A percentile compares a stretch with the other conserved stretches of the same genome.
Evolutionary conservation across 1,139 yeast genomes (phyloP).

Genomic region (Candida tunisiensis): DNA sequence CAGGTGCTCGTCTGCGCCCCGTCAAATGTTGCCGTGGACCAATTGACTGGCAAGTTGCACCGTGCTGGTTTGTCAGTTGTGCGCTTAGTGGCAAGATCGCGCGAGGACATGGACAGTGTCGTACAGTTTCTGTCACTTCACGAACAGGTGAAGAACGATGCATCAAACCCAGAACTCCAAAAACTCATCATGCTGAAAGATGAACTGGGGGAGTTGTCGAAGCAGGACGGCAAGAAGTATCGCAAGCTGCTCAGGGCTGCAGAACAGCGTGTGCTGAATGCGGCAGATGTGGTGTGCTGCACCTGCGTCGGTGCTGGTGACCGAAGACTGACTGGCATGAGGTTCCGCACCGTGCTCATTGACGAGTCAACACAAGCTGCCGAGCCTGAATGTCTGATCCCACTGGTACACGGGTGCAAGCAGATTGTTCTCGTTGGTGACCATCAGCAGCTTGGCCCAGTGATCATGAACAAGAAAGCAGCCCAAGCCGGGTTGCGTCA

Average conservation of each 20-base stretch:
- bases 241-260: conserved; percentile 25
- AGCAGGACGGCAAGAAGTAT: conserved; percentile 32
- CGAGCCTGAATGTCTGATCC: conserved; percentile 83
- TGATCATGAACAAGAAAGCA: conserved; percentile 62
- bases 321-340: conserved; percentile 31
- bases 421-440: conserved; percentile 88
- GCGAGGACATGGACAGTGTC: conserved; percentile 29
- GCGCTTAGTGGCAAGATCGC: conserved; percentile 54
- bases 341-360: conserved; percentile 63
- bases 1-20: conserved; percentile 84
- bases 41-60: conserved; percentile 58
- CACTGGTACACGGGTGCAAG: conserved; percentile 76
- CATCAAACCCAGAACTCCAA: conserved; percentile 32
- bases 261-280: conserved; percentile 33
- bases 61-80: conserved; percentile 58
- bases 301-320: conserved; percentile 94
- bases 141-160: conserved; percentile 26
- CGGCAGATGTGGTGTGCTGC: conserved; percentile 73
- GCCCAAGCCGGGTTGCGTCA: conserved; percentile 76
- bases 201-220: conserved; percentile 56
- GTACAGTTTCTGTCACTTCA: conserved; percentile 13
- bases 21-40: conserved; percentile 90
- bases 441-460: conserved; percentile 91
- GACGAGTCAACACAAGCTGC: conserved; percentile 93
- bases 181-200: conserved; percentile 41